Evolutionary conservation across 1,284 basidiomycete species (phyloP).

Genomic region (Omphalotus olearius): DNA sequence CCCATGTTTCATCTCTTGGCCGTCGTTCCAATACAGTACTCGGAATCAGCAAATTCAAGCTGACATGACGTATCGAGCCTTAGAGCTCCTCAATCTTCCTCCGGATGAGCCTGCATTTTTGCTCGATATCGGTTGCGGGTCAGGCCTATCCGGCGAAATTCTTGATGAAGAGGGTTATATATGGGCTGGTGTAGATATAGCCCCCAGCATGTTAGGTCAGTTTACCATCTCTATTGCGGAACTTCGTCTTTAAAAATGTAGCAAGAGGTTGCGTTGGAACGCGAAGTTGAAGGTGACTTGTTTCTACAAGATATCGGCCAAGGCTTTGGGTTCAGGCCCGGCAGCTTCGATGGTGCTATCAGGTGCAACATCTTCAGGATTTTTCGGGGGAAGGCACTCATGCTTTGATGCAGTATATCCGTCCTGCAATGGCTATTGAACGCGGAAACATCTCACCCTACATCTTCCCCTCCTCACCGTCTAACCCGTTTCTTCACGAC

Average conservation of each 20-base stretch:
- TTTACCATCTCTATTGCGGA: conserved; percentile 8
- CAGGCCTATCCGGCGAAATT: conserved; percentile 97
- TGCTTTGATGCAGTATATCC: conserved; percentile 67
- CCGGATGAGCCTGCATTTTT: conserved; percentile 76
- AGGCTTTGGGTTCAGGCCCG: conserved; percentile 92
- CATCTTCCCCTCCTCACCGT: conserved; percentile 89
- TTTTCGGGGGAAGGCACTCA: background rate
- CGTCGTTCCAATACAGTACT: conserved; percentile 47
- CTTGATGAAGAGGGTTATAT: conserved; percentile 91
- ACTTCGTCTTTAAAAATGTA: conserved; percentile 6
- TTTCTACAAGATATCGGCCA: conserved; percentile 93
- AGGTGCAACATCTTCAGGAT: conserved; percentile 49
- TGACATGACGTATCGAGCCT: conserved; percentile 94
- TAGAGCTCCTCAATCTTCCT: conserved; percentile 88
- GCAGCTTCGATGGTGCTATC: conserved; percentile 97
- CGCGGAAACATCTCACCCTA: conserved; percentile 89
- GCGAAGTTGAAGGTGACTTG: conserved; percentile 91
- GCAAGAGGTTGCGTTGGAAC: conserved; percentile 88
- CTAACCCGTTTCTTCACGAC: conserved; percentile 95
- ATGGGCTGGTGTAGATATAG: conserved; percentile 95
- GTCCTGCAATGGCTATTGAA: conserved; percentile 99
- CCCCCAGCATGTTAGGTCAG: conserved; percentile 94
- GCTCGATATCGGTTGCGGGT: conserved; percentile 97
- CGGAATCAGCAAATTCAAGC: conserved; percentile 97
- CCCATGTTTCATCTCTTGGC: conserved; percentile 2